phyloP scores from a whole-genome alignment of 1,284 basidiomycete genomes.

The Microbotryomycetes sp. region DNA sequence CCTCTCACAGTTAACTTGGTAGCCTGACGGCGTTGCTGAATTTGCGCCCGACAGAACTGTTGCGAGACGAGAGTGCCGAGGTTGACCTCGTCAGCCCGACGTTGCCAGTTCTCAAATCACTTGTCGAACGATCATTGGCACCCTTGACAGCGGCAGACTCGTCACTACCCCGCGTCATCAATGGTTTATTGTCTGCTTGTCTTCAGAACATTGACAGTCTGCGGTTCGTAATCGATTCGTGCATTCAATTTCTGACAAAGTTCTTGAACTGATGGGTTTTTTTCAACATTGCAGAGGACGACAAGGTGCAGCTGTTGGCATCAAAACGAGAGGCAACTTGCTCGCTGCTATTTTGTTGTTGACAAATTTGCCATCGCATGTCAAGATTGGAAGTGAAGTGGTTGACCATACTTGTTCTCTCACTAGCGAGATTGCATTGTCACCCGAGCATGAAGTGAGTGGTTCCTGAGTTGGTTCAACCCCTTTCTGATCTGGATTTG shows the following conservation, averaged over 20 bases:
- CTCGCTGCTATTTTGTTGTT: constrained; percentile 77
- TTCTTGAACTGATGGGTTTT: constrained; percentile 1
- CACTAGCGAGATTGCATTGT: constrained; percentile 64
- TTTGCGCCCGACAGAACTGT: constrained; percentile 52
- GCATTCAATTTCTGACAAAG: background rate
- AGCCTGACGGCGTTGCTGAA: background rate
- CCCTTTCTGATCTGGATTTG: constrained; percentile 1
- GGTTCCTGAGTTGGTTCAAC: background rate
- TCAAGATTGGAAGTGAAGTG: constrained; percentile 64
- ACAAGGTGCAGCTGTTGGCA: constrained; percentile 63
- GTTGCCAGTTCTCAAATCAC: constrained; percentile 65
- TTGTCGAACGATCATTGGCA: constrained; percentile 53
- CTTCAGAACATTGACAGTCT: constrained; percentile 83
- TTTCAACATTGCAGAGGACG: constrained; percentile 55
- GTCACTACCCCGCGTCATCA: constrained; percentile 52
- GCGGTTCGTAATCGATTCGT: constrained; percentile 54
- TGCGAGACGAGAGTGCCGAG: constrained; percentile 74
- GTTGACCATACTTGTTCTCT: constrained; percentile 80
- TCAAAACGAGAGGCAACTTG: constrained; percentile 87
- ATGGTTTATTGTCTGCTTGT: constrained; percentile 79
- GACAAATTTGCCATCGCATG: constrained; percentile 64
- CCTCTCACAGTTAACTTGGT: background rate
- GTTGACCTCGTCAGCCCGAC: constrained; percentile 72
- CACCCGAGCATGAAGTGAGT: constrained; percentile 61
- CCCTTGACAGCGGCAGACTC: constrained; percentile 39